Percentiles rank a stretch among this genome's conserved stretches.
Conservation (phyloP, 108 stramenopile genomes). For the Skeletonema marinoi region DNA sequence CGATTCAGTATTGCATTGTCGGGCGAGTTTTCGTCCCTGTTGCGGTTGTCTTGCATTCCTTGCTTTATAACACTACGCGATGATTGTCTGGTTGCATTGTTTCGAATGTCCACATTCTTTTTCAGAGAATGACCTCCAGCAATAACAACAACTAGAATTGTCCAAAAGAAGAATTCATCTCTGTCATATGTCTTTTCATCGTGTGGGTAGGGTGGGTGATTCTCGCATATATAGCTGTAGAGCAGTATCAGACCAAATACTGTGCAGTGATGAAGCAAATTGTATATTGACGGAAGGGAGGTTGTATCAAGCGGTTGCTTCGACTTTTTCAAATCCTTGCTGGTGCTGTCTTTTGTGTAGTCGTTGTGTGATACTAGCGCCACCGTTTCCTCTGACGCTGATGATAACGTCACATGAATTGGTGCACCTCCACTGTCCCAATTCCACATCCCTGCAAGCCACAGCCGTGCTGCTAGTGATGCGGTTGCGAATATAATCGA, state of each 20-base stretch:
- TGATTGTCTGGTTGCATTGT: neutral
- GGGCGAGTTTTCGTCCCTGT: constrained; percentile 34
- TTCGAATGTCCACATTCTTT: constrained; percentile 31
- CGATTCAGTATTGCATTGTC: constrained; percentile 89
- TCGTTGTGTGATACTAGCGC: neutral
- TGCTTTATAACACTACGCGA: neutral
- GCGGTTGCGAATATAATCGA: constrained; percentile 70
- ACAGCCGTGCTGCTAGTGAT: constrained; percentile 54
- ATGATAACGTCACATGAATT: constrained; percentile 11
- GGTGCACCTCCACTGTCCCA: constrained; percentile 51
- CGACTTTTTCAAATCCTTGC: constrained; percentile 16
- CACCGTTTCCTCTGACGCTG: neutral
- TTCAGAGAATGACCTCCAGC: constrained; percentile 52
- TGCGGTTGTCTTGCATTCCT: neutral
- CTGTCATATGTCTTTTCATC: constrained; percentile 81
- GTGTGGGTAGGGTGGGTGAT: constrained; percentile 84
- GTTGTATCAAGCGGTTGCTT: constrained; percentile 51
- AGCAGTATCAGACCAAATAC: constrained; percentile 78
- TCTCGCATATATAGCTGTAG: constrained; percentile 84
- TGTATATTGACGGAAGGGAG: constrained; percentile 71
- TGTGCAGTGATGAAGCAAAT: constrained; percentile 67
- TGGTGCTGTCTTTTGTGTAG: neutral
- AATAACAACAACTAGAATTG: constrained; percentile 63
- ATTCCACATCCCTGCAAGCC: constrained; percentile 53
- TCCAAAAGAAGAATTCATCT: constrained; percentile 82